Base-by-base conservation (phyloP, 2,329 filamentous ascomycete species). In the Exophiala bonariae region DNA sequence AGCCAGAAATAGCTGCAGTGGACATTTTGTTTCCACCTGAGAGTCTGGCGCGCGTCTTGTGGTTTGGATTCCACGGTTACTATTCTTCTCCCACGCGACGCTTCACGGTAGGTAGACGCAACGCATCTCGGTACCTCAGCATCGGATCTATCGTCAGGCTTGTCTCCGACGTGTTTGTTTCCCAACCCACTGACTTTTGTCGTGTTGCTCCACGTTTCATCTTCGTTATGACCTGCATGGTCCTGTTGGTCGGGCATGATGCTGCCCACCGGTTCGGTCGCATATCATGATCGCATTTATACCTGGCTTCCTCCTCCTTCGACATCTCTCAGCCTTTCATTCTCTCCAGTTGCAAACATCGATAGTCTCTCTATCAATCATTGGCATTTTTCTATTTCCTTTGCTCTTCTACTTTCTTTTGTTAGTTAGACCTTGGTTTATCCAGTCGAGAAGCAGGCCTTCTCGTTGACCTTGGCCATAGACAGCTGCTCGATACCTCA, bases 241-340 rank as follows among this genome's bases (percentile, higher is more conserved):
- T 47, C 26, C 35, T 49, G 53, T 56, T 56, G 56, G 56, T 28
- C 54, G 36, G 46, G 34, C 32, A 46, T 49, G 38, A 40, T 39
- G 35, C 26, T 47, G 45, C 40, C 41, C 47, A 19, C 47, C 52
- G 17, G 35, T 48, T 45, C 23, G 43, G 50, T 49, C 50, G 49
- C 47, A 50, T 54, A 51, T 41, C 42, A 37, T 33, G 41, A 54
- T 30, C 47, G 48, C 53, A 58, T 58, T 58, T 58, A 57, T 55
- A 58, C 49, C 50, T 52, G 53, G 50, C 49, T 42, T 33, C 49
- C 33, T 46, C 36, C 47, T 50, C 44, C 46, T 42, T 43, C 53
- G 44, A 43, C 32, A 33, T 44, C 47, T 58, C 55, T 48, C 41
- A 57, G 51, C 57, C 57, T 58, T 58, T 59, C 55, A 44, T 59